Evolutionary conservation across 495 filamentous ascomycete species (phyloP), one percentile per base, ranked within the genome.

Genomic region (Xylaria longipes): DNA sequence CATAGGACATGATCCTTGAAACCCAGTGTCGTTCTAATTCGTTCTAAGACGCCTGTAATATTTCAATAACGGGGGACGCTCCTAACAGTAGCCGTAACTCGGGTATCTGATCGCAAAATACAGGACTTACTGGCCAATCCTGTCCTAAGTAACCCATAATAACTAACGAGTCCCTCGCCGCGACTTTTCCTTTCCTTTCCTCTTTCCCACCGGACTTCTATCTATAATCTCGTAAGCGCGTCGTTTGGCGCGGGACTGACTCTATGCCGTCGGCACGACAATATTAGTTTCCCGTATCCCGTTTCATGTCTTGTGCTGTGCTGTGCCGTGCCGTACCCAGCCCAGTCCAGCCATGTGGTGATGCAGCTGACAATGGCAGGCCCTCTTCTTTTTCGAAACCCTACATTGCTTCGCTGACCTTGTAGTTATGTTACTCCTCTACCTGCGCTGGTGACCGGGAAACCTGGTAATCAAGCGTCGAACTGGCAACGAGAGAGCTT

Each of bases 81-180:
- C 33, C 35, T 52, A 37, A 22, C 33, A 37, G 54, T 66, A 35
- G 11, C n/a, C 11, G 48, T 62, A 39, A 25, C n/a, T 29, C 64
- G 33, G 64, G 46, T 67, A 67, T 67, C 64, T 67, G 12, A 66
- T 66, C 17, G 20, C 11, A 52, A 52, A 66, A 22, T 37, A 29
- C 43, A 41, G 43, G 37, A 56, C 48, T 31, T 56, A 15, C 22
- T 39, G 31, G 46, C 46, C 31, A 60, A 5, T 15, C 50, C 25
- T 14, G 29, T 6, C 7, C 33, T 2, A 60, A 60, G 37, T 5
- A 8, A 60, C 15, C 31, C 25, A 12, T 6, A 17, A 60, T 60
- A 60, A n/a, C 20, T 37, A n/a, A 57, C 3, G 45, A 15, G 12
- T 12, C 20, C n/a, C 3, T 27, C 22, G 4, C 25, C 4, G 22